Percentiles rank a stretch among this genome's conserved stretches.
phyloP scores from a whole-genome alignment of 2,329 filamentous ascomycete species.

The Apiospora marii region DNA sequence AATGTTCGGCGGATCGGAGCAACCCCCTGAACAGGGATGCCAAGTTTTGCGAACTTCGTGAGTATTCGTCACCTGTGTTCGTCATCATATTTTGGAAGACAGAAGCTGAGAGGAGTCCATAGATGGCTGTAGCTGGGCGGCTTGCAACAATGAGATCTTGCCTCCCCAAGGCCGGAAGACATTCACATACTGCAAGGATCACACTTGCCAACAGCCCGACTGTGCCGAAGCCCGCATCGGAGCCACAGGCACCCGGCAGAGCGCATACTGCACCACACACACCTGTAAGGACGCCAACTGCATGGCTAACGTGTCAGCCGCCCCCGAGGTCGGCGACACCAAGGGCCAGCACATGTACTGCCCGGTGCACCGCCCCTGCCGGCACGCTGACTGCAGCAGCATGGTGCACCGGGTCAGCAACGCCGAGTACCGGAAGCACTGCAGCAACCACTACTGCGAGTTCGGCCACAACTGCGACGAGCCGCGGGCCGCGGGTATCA shows the following conservation, averaged over 20 bases:
- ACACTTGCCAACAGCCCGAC: slow-evolving; percentile 10
- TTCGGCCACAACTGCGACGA: slow-evolving; percentile 5
- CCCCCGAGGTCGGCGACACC: slow-evolving; percentile 1
- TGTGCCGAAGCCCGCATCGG: neutral
- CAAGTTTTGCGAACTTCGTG: slow-evolving; percentile 5
- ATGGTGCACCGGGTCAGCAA: slow-evolving; percentile 6
- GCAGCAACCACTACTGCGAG: slow-evolving; percentile 21
- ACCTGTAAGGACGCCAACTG: slow-evolving; percentile 1
- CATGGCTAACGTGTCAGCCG: neutral
- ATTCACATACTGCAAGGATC: slow-evolving; percentile 12
- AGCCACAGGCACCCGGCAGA: neutral
- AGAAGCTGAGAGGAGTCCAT: neutral
- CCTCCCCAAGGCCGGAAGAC: neutral
- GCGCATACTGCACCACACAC: neutral
- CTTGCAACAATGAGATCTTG: neutral
- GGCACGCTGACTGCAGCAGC: neutral
- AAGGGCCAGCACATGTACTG: slow-evolving; percentile 1
- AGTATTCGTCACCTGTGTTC: neutral
- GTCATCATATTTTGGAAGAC: no score
- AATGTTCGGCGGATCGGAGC: neutral
- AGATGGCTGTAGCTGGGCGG: neutral
- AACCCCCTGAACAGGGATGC: neutral
- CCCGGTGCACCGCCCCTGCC: neutral
- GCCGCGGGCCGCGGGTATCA: neutral
- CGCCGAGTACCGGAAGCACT: slow-evolving; percentile 9